Percentiles rank a stretch among this genome's conserved stretches.
Conservation (phyloP, 1,284 basidiomycete genomes). For the Papiliotrema terrestris region DNA sequence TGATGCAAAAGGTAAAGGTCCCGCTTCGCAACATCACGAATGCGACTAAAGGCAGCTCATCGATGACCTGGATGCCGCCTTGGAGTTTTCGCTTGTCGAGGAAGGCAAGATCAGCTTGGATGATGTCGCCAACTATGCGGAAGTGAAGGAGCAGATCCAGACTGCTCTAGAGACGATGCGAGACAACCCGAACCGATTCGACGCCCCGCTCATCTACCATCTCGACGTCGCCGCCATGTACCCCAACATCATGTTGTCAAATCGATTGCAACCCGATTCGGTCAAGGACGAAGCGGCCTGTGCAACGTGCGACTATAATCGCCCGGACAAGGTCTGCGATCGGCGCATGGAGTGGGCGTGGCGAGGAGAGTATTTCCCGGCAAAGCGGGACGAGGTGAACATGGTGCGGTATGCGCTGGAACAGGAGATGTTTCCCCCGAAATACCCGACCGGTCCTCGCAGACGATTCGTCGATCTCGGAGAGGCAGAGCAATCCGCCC, state of each 20-base stretch:
- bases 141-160: conserved; percentile 78
- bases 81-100: conserved; percentile 83
- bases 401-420: conserved; percentile 98
- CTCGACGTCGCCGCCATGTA: conserved; percentile 99
- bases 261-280: conserved; percentile 96
- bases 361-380: conserved; percentile 98
- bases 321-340: conserved; percentile 93
- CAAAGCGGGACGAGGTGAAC: conserved; percentile 95
- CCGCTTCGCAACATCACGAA: too few relatives aligned
- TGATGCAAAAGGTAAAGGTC: conserved; percentile 68
- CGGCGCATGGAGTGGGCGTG: conserved; percentile 96
- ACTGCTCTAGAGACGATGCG: conserved; percentile 81
- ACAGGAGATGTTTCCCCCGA: conserved; percentile 87
- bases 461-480: conserved; percentile 82
- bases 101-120: conserved; percentile 80
- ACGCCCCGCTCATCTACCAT: conserved; percentile 96
- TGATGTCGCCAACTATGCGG: conserved; percentile 90
- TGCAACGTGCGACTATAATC: conserved; percentile 97
- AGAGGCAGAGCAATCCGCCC: conserved; percentile 80
- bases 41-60: conserved; percentile 64
- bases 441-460: conserved; percentile 66
- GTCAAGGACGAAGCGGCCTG: conserved; percentile 96
- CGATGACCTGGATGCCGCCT: conserved; percentile 85
- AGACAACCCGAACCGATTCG: conserved; percentile 81
- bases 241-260: conserved; percentile 99